Conservation (phyloP, 768 basidiomycete genomes). For the Vararia minispora region DNA sequence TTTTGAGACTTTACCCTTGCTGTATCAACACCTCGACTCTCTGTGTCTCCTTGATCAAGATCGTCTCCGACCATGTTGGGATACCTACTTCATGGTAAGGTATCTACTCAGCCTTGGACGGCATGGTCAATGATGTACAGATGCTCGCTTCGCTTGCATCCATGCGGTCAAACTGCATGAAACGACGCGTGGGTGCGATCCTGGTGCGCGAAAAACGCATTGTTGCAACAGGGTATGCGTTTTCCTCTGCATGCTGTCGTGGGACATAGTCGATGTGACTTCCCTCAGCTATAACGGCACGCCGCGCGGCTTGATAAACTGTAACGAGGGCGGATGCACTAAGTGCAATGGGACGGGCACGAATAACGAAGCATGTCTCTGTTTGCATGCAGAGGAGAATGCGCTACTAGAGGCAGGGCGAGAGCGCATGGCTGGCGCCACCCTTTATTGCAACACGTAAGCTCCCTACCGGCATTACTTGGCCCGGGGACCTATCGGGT, state of each 20-base stretch:
- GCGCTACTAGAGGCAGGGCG: conserved; percentile 89
- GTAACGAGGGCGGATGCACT: conserved; percentile 82
- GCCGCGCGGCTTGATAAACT: conserved; percentile 81
- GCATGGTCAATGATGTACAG: conserved; percentile 26
- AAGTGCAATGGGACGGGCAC: conserved; percentile 58
- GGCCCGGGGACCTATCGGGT: not conserved
- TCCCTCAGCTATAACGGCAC: conserved; percentile 84
- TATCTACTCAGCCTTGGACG: not conserved
- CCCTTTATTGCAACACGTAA: conserved; percentile 98
- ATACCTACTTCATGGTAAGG: conserved; percentile 91
- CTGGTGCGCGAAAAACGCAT: conserved; percentile 78
- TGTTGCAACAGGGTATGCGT: conserved; percentile 60
- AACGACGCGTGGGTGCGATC: conserved; percentile 89
- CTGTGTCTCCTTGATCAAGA: conserved; percentile 62
- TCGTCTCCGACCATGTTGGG: conserved; percentile 84
- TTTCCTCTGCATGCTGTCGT: not conserved
- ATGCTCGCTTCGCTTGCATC: conserved; percentile 86
- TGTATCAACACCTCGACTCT: conserved; percentile 54
- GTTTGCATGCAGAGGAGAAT: conserved; percentile 97
- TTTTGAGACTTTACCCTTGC: conserved; percentile 39
- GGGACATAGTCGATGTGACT: conserved; percentile 2
- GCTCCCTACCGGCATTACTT: conserved; percentile 20
- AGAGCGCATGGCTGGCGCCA: conserved; percentile 76
- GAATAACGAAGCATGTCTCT: conserved; percentile 70
- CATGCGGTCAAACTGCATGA: conserved; percentile 91